Evolutionary conservation across 2,329 filamentous ascomycete genomes (phyloP).

Genomic region (Calycina herbarum): DNA sequence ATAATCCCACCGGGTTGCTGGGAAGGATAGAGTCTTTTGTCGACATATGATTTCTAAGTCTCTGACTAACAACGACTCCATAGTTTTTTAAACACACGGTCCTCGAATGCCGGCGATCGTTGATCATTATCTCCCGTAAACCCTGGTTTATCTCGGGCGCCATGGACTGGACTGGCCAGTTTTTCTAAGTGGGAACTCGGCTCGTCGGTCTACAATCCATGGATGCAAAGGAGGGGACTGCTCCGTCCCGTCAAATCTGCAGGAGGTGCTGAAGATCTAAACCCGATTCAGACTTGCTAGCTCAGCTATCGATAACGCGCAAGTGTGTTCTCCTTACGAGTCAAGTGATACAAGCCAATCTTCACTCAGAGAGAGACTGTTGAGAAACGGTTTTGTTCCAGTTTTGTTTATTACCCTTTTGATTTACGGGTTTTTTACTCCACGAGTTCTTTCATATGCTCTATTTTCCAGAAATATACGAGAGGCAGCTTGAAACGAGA

Average conservation of each 20-base stretch:
- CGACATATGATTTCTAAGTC: not conserved
- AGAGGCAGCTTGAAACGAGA: not conserved
- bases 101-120: conserved; percentile 1
- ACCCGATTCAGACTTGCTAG: not conserved
- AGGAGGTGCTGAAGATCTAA: not conserved
- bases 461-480: not conserved
- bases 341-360: not conserved
- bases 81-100: not conserved
- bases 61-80: not conserved
- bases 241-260: not conserved
- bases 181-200: not conserved
- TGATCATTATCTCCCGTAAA: not conserved
- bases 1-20: not conserved
- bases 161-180: not conserved
- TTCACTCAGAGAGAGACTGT: too few species aligned
- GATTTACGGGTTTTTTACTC: too few species aligned
- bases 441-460: not conserved
- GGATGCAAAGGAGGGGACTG: not conserved
- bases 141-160: conserved; percentile 1
- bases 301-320: not conserved
- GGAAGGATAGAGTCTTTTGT: not conserved
- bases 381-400: too few species aligned
- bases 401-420: too few species aligned
- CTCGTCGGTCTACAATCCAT: not conserved
- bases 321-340: not conserved